These are phyloP conservation scores for Diplodia corticola DNA, from an alignment of 2,329 filamentous ascomycete species.

Conservation along the genomic window DNA sequence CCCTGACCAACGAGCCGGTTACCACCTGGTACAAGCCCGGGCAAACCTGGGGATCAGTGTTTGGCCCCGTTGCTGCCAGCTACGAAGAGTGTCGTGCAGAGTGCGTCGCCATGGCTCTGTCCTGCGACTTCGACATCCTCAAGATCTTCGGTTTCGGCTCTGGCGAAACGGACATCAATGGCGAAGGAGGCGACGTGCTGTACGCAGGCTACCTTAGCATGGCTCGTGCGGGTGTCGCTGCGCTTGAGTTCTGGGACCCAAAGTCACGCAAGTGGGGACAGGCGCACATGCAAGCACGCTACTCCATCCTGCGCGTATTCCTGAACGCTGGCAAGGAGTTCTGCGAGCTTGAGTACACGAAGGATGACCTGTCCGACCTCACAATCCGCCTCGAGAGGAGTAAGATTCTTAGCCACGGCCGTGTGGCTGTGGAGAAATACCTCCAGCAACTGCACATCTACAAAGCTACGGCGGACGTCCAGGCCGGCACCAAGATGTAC, in stretches of 20 bases:
- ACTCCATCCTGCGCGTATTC: slow-evolving; percentile 83
- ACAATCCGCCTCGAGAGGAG: slow-evolving; percentile 79
- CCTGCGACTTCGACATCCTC: slow-evolving; percentile 84
- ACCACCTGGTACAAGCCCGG: slow-evolving; percentile 90
- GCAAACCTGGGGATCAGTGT: slow-evolving; percentile 92
- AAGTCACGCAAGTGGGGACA: slow-evolving; percentile 91
- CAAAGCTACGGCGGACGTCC: slow-evolving; percentile 84
- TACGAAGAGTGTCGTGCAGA: slow-evolving; percentile 97
- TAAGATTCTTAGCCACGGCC: slow-evolving; percentile 82
- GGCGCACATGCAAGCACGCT: slow-evolving; percentile 86
- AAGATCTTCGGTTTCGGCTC: slow-evolving; percentile 91
- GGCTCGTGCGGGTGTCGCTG: slow-evolving; percentile 86
- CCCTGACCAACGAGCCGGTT: slow-evolving; percentile 74
- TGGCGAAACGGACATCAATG: slow-evolving; percentile 69
- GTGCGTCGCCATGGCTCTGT: slow-evolving; percentile 86
- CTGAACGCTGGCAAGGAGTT: slow-evolving; percentile 84
- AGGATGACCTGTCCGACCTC: slow-evolving; percentile 75
- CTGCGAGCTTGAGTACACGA: slow-evolving; percentile 74
- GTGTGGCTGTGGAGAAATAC: slow-evolving; percentile 80
- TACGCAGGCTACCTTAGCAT: slow-evolving; percentile 89
- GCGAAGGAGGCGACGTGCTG: slow-evolving; percentile 80
- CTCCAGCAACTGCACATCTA: slow-evolving; percentile 90
- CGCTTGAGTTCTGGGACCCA: slow-evolving; percentile 93
- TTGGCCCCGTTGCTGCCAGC: slow-evolving; percentile 80
- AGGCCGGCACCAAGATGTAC: slow-evolving; percentile 76